Percentiles rank a stretch among this genome's conserved stretches.
Conservation (phyloP, 371 early-diverging fungal genomes). For the Fennellomyces sp. region DNA sequence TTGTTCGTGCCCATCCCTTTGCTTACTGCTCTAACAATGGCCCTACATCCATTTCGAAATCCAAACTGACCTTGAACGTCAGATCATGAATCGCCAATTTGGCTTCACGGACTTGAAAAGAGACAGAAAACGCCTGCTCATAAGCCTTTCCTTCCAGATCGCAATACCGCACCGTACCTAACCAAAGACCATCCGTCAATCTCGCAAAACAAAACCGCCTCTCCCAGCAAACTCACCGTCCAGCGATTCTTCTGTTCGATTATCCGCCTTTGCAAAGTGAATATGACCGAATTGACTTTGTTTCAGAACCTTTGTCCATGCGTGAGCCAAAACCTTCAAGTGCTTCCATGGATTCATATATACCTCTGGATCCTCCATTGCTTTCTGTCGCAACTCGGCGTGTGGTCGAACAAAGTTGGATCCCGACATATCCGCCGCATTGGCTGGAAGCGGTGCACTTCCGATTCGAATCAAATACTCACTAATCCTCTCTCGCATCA, state of each 20-base stretch:
- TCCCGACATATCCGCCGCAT: slow-evolving; percentile 28
- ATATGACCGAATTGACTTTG: slow-evolving; percentile 25
- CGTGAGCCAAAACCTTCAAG: no score
- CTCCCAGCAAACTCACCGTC: no score
- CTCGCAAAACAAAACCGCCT: no score
- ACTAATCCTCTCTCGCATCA: slow-evolving; percentile 6
- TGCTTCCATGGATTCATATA: neutral
- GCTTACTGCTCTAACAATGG: slow-evolving; percentile 32
- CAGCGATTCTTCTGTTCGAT: slow-evolving; percentile 10
- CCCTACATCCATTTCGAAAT: slow-evolving; percentile 29
- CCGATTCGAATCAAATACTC: slow-evolving; percentile 36
- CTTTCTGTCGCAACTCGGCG: slow-evolving; percentile 26
- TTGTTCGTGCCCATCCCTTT: no score
- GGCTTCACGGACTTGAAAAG: slow-evolving; percentile 30
- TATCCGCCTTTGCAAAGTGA: slow-evolving; percentile 13
- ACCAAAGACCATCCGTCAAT: neutral
- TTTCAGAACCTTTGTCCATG: slow-evolving; percentile 27
- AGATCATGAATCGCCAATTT: slow-evolving; percentile 19
- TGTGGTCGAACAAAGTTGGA: slow-evolving; percentile 25
- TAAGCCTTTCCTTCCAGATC: slow-evolving; percentile 23
- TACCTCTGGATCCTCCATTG: slow-evolving; percentile 21
- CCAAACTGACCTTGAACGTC: slow-evolving; percentile 26
- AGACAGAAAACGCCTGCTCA: slow-evolving; percentile 21
- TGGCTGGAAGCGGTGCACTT: slow-evolving; percentile 18
- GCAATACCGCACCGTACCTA: slow-evolving; percentile 31